A percentile compares a stretch with the other conserved stretches of the same genome.
These are phyloP conservation scores for Aegilops speltoides DNA, from an alignment of 176 grass and related monocot species.

Conservation along the genomic window DNA sequence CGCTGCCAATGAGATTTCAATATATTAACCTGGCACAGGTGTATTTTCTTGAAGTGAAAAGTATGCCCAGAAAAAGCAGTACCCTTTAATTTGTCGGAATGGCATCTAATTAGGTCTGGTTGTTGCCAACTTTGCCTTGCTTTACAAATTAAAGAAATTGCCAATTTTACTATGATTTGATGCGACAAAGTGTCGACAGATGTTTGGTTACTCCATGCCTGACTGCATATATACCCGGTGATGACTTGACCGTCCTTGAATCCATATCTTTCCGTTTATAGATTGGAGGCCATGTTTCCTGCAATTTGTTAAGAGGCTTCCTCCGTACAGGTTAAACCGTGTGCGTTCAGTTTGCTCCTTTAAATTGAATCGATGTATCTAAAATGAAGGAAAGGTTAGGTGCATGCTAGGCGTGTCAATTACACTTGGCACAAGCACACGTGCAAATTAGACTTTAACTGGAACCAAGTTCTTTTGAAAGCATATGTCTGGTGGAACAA, in stretches of 20 bases:
- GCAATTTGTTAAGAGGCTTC: not conserved
- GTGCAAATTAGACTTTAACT: constrained; percentile 17
- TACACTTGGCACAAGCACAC: constrained; percentile 30
- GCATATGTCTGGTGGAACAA: not conserved
- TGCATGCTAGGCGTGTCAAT: constrained; percentile 19
- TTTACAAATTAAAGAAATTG: constrained; percentile 34
- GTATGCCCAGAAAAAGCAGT: not conserved
- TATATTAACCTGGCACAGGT: not conserved
- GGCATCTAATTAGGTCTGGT: constrained; percentile 37
- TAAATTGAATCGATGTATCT: not conserved
- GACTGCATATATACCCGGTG: not conserved
- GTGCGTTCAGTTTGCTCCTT: not conserved
- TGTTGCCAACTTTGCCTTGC: constrained; percentile 23
- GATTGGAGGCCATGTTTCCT: not conserved
- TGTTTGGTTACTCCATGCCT: constrained; percentile 20
- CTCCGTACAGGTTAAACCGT: not conserved
- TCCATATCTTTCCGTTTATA: constrained; percentile 26
- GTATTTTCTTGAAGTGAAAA: constrained; percentile 25
- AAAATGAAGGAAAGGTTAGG: not conserved
- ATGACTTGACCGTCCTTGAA: constrained; percentile 4
- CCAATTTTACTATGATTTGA: constrained; percentile 15
- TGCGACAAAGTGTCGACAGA: constrained; percentile 8
- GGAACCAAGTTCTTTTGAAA: constrained; percentile 34
- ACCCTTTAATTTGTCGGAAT: not conserved
- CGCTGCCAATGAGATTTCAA: not conserved